Conservation (phyloP, 2,329 filamentous ascomycete genomes). For the Exophiala calicioides region DNA sequence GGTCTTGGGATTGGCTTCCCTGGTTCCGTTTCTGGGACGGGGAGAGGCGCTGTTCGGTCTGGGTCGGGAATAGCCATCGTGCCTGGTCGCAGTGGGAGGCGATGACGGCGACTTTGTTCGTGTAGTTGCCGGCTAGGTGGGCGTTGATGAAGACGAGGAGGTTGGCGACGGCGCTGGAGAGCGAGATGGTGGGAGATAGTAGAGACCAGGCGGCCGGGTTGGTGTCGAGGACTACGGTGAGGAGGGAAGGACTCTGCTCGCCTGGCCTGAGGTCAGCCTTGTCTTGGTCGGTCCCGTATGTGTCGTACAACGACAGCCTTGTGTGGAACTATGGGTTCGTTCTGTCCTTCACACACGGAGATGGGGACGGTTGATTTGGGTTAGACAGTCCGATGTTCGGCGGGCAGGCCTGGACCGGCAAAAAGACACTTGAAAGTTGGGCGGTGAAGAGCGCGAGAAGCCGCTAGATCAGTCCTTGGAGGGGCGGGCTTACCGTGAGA, state of each 20-base stretch:
- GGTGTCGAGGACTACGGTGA: slow-evolving; percentile 90
- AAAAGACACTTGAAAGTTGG: slow-evolving; percentile 1
- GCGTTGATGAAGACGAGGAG: slow-evolving; percentile 96
- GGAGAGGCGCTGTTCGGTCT: slow-evolving; percentile 29
- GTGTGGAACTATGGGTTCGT: no score
- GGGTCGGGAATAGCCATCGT: slow-evolving; percentile 81
- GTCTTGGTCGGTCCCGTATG: background rate
- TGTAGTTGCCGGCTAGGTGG: slow-evolving; percentile 89
- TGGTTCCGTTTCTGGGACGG: slow-evolving; percentile 21
- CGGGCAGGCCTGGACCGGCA: no score
- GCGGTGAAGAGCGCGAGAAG: slow-evolving; percentile 8
- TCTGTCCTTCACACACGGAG: no score
- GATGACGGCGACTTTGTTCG: slow-evolving; percentile 88
- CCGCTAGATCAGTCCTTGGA: no score
- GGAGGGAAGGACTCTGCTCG: slow-evolving; percentile 72
- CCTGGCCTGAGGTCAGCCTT: slow-evolving; percentile 16
- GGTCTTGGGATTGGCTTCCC: slow-evolving; percentile 12
- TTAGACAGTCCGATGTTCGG: no score
- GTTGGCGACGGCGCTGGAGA: slow-evolving; percentile 82
- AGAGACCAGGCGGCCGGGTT: slow-evolving; percentile 93
- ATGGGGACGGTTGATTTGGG: no score
- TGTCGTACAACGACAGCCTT: background rate
- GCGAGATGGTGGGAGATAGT: slow-evolving; percentile 70
- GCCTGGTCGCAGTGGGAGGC: slow-evolving; percentile 86
- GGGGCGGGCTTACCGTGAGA: slow-evolving; percentile 43